Evolutionary conservation across 2,329 filamentous ascomycete genomes (phyloP).

Genomic region (Calonectria pteridis): DNA sequence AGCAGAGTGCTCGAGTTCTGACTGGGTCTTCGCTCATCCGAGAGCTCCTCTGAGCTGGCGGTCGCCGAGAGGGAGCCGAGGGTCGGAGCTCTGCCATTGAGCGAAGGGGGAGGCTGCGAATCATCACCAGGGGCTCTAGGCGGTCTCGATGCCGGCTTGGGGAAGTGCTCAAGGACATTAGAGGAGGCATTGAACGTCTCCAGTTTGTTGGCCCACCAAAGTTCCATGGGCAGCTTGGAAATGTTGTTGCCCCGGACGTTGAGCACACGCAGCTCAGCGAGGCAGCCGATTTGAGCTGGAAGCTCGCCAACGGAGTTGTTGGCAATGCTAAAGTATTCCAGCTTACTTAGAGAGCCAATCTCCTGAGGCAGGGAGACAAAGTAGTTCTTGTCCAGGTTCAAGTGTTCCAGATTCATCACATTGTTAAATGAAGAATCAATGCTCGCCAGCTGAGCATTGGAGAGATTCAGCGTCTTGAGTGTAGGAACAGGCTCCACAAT

Average conservation of each 20-base stretch:
- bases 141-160: conserved; percentile 82
- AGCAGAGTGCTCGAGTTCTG: conserved; percentile 83
- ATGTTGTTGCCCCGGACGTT: conserved; percentile 96
- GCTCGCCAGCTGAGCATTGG: conserved; percentile 90
- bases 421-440: conserved; percentile 91
- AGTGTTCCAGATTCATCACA: conserved; percentile 86
- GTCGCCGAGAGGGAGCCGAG: conserved; percentile 65
- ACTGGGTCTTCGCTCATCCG: conserved; percentile 80
- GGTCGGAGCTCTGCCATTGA: conserved; percentile 56
- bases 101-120: conserved; percentile 48
- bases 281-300: conserved; percentile 87
- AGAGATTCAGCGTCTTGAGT: conserved; percentile 87
- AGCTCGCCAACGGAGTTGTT: conserved; percentile 89
- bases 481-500: conserved; percentile 82
- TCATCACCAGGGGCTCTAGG: conserved; percentile 71
- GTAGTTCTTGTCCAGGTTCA: conserved; percentile 94
- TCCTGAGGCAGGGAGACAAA: conserved; percentile 90
- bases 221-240: conserved; percentile 85
- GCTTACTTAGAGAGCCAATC: conserved; percentile 83
- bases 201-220: conserved; percentile 95
- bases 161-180: conserved; percentile 91
- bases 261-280: conserved; percentile 85
- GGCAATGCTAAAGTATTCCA: conserved; percentile 94
- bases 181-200: conserved; percentile 96
- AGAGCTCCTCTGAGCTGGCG: conserved; percentile 83